Base-by-base conservation (phyloP, 2,329 filamentous ascomycete genomes). In the Hypoxylon rubiginosum region DNA sequence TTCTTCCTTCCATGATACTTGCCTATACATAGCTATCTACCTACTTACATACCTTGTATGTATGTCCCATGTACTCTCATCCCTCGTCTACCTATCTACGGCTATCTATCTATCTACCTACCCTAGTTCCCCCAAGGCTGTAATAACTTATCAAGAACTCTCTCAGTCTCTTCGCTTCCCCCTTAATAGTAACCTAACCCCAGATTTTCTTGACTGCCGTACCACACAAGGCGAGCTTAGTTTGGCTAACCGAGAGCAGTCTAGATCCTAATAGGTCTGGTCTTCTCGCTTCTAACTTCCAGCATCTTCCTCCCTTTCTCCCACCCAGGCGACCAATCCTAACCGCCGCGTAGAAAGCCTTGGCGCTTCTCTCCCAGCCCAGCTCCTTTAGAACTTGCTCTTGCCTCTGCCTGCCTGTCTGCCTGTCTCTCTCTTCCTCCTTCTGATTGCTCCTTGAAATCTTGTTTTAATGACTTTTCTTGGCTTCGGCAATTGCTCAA, bases 401-500 rank as follows among this genome's bases (percentile, higher is more conserved):
- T 15, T 11, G 8, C 28, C 10, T 13, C 34, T 36, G 34, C 8
- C n/a, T 5, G n/a, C n/a, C n/a, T n/a, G n/a, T n/a, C 46, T 19
- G 41, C 19, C 15, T 24, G 2, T 15, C 17, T 17, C 19, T 56
- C 15, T 34, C 9, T 32, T 45, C 49, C 45, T 46, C 41, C 36
- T 55, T 24, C 5, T 45, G 46, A 26, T 55, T 45, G 51, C 41
- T 21, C 30, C 17, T 48, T 15, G 13, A 50, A 58, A 54, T 56
- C 57, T 58, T 64, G 54, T 56, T 59, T 65, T 43, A 26, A 5
- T 34, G 17, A 43, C 11, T 32, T 60, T 43, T 54, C 66, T 68
- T 68, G 63, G 62, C 66, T 58, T 66, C 66, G 66, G 66, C 66
- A 68, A 63, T 63, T 68, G 46, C 52, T 46, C 13, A 56, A 51